Conservation (phyloP, 2,329 filamentous ascomycete species). For the Pseudocercospora vitis region DNA sequence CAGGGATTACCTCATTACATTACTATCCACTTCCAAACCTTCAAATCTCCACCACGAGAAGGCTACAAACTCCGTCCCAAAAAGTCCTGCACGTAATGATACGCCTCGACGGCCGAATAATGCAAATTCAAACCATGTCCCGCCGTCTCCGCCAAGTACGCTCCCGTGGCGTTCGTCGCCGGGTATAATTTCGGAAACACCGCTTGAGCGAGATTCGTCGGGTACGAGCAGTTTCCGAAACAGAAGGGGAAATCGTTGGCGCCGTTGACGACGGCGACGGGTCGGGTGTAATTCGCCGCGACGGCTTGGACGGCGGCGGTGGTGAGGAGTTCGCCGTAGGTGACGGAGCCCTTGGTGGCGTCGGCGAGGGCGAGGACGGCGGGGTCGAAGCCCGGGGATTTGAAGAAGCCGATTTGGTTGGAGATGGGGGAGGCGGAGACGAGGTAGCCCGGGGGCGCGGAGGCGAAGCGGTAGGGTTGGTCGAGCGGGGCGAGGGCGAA, state of each 20-base stretch:
- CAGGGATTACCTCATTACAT: too few species aligned
- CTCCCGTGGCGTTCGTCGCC: slow-evolving; percentile 19
- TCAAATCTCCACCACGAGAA: too few species aligned
- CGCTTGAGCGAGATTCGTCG: slow-evolving; percentile 26
- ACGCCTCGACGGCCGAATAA: slow-evolving; percentile 33
- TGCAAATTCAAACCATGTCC: slow-evolving; percentile 39
- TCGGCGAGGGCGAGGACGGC: slow-evolving; percentile 31
- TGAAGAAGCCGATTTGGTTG: slow-evolving; percentile 38
- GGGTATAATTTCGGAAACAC: slow-evolving; percentile 30
- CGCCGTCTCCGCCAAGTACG: slow-evolving; percentile 30
- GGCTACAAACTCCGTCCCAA: slow-evolving; percentile 22
- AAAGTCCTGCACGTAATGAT: slow-evolving; percentile 32
- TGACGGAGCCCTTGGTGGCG: slow-evolving; percentile 33
- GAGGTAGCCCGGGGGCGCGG: slow-evolving; percentile 33
- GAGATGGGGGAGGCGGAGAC: slow-evolving; percentile 27
- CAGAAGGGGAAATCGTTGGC: slow-evolving; percentile 36
- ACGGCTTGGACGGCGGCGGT: slow-evolving; percentile 19
- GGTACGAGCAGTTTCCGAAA: slow-evolving; percentile 35
- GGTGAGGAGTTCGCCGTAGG: slow-evolving; percentile 37
- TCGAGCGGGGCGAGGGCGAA: slow-evolving; percentile 34
- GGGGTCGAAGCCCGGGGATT: slow-evolving; percentile 34
- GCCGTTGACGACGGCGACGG: slow-evolving; percentile 37
- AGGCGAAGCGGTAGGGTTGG: slow-evolving; percentile 35
- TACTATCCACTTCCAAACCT: too few species aligned
- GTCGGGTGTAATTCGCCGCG: slow-evolving; percentile 28